These are phyloP conservation scores for Millerago galiae DNA, from an alignment of 805 yeast genomes.

Conservation along the genomic window DNA sequence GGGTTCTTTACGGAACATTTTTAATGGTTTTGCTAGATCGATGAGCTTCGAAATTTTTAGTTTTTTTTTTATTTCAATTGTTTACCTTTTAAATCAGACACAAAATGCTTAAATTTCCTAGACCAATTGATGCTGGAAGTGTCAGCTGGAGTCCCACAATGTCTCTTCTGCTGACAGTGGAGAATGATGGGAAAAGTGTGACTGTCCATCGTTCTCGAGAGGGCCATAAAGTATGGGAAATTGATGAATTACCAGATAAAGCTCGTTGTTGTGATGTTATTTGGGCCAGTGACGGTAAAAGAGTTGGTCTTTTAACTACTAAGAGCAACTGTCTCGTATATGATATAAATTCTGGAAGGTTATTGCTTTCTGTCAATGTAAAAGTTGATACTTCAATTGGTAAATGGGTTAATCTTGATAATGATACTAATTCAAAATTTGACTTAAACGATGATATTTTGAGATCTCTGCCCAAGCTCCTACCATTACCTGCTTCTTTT, in stretches of 20 bases:
- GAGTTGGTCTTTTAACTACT: constrained; percentile 38
- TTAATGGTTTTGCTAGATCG: constrained; percentile 3
- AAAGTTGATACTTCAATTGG: constrained; percentile 11
- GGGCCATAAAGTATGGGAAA: constrained; percentile 35
- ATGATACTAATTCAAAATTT: constrained; percentile 6
- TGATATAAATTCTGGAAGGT: constrained; percentile 41
- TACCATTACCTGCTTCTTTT: constrained; percentile 22
- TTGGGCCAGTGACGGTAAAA: constrained; percentile 37
- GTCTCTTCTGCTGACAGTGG: constrained; percentile 40
- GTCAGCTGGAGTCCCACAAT: constrained; percentile 43
- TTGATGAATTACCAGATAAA: neutral
- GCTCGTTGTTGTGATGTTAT: constrained; percentile 8
- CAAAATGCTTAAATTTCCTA: constrained; percentile 5
- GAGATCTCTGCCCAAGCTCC: constrained; percentile 31
- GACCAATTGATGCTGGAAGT: constrained; percentile 1
- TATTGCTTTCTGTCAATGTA: constrained; percentile 20
- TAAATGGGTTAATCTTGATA: constrained; percentile 8
- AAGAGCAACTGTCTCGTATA: constrained; percentile 38
- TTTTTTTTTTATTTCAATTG: neutral
- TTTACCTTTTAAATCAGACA: constrained; percentile 1
- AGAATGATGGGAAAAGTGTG: constrained; percentile 36
- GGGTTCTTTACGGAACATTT: constrained; percentile 44
- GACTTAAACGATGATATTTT: constrained; percentile 28
- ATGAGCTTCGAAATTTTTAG: neutral
- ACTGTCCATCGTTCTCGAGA: constrained; percentile 39